phyloP scores from a whole-genome alignment of 169 alveolate species.

The Cryptosporidium ubiquitum region DNA sequence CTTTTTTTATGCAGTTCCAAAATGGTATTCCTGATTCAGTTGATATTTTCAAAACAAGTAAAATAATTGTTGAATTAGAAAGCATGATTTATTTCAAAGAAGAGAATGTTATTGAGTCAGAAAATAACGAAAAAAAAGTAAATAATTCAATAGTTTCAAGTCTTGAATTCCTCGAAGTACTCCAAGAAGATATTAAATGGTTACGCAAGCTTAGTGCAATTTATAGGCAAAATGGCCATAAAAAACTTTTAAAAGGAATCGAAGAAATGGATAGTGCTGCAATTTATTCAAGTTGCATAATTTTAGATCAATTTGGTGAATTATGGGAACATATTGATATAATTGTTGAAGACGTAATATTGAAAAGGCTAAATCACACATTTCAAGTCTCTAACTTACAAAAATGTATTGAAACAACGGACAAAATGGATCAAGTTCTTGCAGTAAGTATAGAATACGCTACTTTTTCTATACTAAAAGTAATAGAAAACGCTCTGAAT shows the following conservation, averaged over 20 bases:
- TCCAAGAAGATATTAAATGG: conserved; percentile 65
- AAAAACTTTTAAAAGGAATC: conserved; percentile 27
- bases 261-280: conserved; percentile 27
- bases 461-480: background rate
- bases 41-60: conserved; percentile 35
- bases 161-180: conserved; percentile 53
- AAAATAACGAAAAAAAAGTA: background rate
- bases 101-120: background rate
- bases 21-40: conserved; percentile 27
- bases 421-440: background rate
- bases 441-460: conserved; percentile 2
- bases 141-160: background rate
- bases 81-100: conserved; percentile 21
- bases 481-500: conserved; percentile 23
- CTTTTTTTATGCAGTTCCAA: conserved; percentile 1
- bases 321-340: conserved; percentile 68
- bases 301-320: conserved; percentile 47
- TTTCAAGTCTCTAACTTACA: conserved; percentile 42
- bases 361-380: conserved; percentile 5
- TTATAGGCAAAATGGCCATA: conserved; percentile 67
- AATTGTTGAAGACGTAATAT: conserved; percentile 22
- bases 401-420: conserved; percentile 29
- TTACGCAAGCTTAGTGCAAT: conserved; percentile 49
- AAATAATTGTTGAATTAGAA: conserved; percentile 61
- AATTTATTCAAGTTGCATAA: conserved; percentile 33